Evolutionary conservation across 1,284 basidiomycete genomes (phyloP).

Genomic region (Pseudozyma sp.): DNA sequence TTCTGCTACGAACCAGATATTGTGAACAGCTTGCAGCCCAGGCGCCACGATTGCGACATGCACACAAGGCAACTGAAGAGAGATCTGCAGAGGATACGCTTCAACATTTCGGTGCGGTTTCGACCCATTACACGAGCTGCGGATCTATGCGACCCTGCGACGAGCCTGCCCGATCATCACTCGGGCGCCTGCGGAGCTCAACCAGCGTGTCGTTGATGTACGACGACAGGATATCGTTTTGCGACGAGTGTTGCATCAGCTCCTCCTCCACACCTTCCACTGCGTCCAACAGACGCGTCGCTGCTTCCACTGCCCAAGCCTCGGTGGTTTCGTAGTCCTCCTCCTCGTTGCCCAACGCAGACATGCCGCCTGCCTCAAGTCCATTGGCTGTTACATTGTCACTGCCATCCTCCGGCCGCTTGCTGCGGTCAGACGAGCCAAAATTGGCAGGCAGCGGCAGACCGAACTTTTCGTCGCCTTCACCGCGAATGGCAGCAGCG

Average conservation of each 20-base stretch:
- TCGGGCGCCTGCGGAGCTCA: constrained; percentile 47
- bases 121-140: not conserved
- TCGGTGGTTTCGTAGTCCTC: constrained; percentile 35
- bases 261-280: constrained; percentile 55
- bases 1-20: no score
- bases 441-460: constrained; percentile 55
- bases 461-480: constrained; percentile 61
- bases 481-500: constrained; percentile 32
- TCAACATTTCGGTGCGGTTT: not conserved
- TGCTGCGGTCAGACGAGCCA: constrained; percentile 31
- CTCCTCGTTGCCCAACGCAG: constrained; percentile 7
- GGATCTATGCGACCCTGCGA: constrained; percentile 17
- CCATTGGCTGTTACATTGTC: constrained; percentile 1
- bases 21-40: no score
- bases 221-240: constrained; percentile 64
- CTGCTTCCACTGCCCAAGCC: constrained; percentile 52
- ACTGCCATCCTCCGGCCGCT: constrained; percentile 6
- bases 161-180: not conserved
- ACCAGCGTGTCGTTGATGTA: constrained; percentile 62
- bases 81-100: not conserved
- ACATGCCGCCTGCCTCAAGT: not conserved
- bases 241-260: constrained; percentile 51
- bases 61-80: not conserved
- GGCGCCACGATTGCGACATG: not conserved
- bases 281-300: constrained; percentile 55